phyloP scores from a whole-genome alignment of 2,329 filamentous ascomycete genomes.

The Sporothrix mexicana region DNA sequence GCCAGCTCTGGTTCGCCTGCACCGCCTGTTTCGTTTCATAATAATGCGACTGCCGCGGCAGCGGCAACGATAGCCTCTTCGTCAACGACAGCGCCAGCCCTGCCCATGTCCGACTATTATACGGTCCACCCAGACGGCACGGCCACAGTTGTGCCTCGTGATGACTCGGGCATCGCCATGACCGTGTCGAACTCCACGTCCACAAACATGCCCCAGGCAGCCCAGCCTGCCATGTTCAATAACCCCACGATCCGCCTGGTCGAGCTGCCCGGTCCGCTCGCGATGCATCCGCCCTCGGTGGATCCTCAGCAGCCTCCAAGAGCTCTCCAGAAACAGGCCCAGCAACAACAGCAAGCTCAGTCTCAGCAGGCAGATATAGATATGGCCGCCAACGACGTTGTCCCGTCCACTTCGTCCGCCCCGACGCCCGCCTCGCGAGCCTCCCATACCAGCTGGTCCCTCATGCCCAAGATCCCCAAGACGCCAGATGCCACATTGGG shows the following conservation, averaged over 20 bases:
- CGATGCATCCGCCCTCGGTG: slow-evolving; percentile 22
- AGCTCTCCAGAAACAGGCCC: slow-evolving; percentile 6
- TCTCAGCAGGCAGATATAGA: not conserved
- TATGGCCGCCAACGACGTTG: not conserved
- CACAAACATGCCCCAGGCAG: not conserved
- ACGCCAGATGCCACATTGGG: not conserved
- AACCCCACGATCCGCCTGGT: slow-evolving; percentile 17
- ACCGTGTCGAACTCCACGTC: not conserved
- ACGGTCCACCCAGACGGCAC: slow-evolving; percentile 11
- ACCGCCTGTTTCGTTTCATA: slow-evolving; percentile 31
- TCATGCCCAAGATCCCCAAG: slow-evolving; percentile 32
- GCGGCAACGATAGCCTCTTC: too few relatives aligned
- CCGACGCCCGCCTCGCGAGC: not conserved
- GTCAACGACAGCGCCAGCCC: not conserved
- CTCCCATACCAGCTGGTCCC: slow-evolving; percentile 31
- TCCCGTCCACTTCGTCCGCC: not conserved
- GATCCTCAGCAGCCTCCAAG: slow-evolving; percentile 19
- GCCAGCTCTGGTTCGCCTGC: slow-evolving; percentile 31
- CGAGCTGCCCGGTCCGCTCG: slow-evolving; percentile 25
- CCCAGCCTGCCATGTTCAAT: slow-evolving; percentile 14
- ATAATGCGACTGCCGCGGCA: slow-evolving; percentile 9
- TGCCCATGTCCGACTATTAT: slow-evolving; percentile 27
- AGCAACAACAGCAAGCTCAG: not conserved
- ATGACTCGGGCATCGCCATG: slow-evolving; percentile 30
- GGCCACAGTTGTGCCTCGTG: slow-evolving; percentile 8